Conservation (phyloP, 495 filamentous ascomycete genomes). For the Bathelium albidoporum region DNA sequence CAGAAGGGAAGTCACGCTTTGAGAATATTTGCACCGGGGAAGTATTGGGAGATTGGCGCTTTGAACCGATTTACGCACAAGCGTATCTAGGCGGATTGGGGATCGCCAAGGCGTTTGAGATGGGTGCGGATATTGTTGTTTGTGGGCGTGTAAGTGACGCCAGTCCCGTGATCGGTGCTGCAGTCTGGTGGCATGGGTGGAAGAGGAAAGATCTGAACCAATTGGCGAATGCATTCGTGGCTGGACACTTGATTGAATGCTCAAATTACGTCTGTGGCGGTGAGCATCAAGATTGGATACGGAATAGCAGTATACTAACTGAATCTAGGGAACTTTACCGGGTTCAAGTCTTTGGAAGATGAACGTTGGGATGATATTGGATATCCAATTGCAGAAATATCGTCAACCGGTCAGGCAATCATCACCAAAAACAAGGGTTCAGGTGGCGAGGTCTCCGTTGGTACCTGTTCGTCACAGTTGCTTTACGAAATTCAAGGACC, state of each 20-base stretch:
- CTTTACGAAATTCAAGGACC: constrained; percentile 26
- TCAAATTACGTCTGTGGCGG: constrained; percentile 12
- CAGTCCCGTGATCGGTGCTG: constrained; percentile 25
- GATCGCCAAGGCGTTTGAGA: constrained; percentile 26
- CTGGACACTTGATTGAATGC: constrained; percentile 25
- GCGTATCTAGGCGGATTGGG: constrained; percentile 31
- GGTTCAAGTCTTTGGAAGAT: constrained; percentile 18
- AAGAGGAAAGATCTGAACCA: constrained; percentile 16
- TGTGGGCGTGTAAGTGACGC: constrained; percentile 33
- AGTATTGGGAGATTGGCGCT: constrained; percentile 38
- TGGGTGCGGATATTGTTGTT: constrained; percentile 32
- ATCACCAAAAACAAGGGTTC: constrained; percentile 21
- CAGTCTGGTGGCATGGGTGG: constrained; percentile 32
- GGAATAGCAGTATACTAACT: neutral
- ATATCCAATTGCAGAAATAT: constrained; percentile 24
- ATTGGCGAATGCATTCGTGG: constrained; percentile 23
- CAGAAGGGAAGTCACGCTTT: constrained; percentile 33
- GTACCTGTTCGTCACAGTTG: constrained; percentile 21
- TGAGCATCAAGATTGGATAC: neutral
- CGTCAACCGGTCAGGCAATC: constrained; percentile 14
- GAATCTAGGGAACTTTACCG: constrained; percentile 19
- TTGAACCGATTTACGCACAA: constrained; percentile 44
- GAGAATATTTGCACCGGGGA: constrained; percentile 45
- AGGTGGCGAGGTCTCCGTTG: constrained; percentile 16
- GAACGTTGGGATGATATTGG: constrained; percentile 21